Evolutionary conservation across 257 asterid species (phyloP), one percentile per base, ranked within the genome.

Genomic region (Plantago major): DNA sequence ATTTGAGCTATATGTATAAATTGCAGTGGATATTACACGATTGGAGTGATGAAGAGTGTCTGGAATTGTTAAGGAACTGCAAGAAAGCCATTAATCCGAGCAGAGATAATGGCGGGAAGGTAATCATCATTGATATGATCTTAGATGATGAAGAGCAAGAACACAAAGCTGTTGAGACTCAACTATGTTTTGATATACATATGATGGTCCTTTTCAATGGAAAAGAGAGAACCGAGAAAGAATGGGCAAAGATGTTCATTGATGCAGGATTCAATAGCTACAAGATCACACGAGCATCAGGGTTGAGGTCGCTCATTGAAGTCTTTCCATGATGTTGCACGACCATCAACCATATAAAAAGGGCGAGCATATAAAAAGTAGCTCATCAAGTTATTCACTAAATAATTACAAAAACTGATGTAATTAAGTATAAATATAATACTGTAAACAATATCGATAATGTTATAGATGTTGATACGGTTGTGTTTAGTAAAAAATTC

Each of bases 261-360:
- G 75, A 56, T n/a, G 61, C 63, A 57, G 70, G 71, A 8, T 70
- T 64, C 54, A 58, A 13, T 18, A 19, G 18, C 16, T 71, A 65
- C 51, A 4, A 5, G 8, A 42, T 58, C 11, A 51, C 65, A 37
- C 28, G 12, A 6, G 11, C 17, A 10, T 42, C 64, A 6, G 75
- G 75, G 40, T 33, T 33, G 40, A 33, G 40, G 40, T 33, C 40
- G 40, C 40, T 33, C 8, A 33, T 7, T 5, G 40, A 33, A 33
- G 40, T 33, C 6, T 33, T 33, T 33, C 40, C 40, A 3, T 33
- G 6, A 33, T 33, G 26, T 22, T 2, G 1, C 26, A 22, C 26
- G 26, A 22, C 2, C 26, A n/a, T n/a, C n/a, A n/a, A n/a, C n/a
- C n/a, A n/a, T n/a, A n/a, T n/a, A n/a, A n/a, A n/a, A n/a, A n/a